Evolutionary conservation across 176 grass and related monocot genomes (phyloP), one percentile per base, ranked within the genome.

Genomic region (Raddia distichophylla): DNA sequence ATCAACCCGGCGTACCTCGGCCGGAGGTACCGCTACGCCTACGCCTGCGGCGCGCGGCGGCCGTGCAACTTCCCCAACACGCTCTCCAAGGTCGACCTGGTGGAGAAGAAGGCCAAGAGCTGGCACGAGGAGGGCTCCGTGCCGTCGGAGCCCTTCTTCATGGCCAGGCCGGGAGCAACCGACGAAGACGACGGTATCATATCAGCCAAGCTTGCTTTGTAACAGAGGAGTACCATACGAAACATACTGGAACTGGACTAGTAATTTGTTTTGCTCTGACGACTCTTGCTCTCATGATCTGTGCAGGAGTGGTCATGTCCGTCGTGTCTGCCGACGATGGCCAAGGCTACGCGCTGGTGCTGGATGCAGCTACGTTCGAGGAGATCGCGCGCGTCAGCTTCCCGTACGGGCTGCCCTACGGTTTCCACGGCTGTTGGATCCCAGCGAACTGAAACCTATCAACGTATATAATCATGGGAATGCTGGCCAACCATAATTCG

Each of bases 21-120:
- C 79, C 95, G 87, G 85, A 51, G 80, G 87, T 99, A 99, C 67
- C 84, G 93, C 6, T 99, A 99, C 81, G 85, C 85, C 44, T 99
- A 99, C 61, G 97, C 93, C 59, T 95, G 97, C 46, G 97, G 97
- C 43, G 97, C 97, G 67, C 79, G 10, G 18, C 85, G 97, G 68
- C 97, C 97, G 14, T 99, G 97, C 89, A 99, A 99, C 82, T 99
- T 99, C 87, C 97, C 97, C 76, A 99, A 99, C 90, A 93, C 93
- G 10, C 85, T 99, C 80, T 90, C 97, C 60, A 99, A 99, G 89
- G 71, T 99, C 67, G 97, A 99, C 77, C 81, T 99, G 63, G 85
- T 83, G 22, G 86, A 91, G 67, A 93, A 90, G 91, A 93, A 46
- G 73, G 91, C 97, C 46, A 96, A 93, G 91, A 92, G 85, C 77